Percentiles rank a stretch among this genome's conserved stretches.
phyloP scores from a whole-genome alignment of 257 asterid genomes.

The Plantago major region DNA sequence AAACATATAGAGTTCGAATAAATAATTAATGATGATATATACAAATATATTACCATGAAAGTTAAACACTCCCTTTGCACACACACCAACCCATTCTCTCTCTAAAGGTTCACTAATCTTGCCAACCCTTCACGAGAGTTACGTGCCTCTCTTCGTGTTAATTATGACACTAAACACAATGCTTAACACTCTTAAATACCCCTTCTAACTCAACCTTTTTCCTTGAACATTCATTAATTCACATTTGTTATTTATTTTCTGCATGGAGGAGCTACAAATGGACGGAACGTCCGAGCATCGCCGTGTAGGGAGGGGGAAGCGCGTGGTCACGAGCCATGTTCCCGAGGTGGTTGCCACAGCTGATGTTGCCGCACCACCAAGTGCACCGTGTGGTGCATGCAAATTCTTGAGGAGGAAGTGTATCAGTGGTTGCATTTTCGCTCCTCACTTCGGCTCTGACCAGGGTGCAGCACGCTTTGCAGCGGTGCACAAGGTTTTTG shows the following conservation, averaged over 20 bases:
- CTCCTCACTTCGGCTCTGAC: constrained; percentile 78
- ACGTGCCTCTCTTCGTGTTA: constrained; percentile 43
- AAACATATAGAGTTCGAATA: neutral
- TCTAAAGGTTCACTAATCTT: constrained; percentile 35
- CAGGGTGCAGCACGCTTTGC: constrained; percentile 87
- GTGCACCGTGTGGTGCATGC: constrained; percentile 86
- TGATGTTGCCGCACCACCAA: constrained; percentile 17
- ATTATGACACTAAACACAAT: constrained; percentile 36
- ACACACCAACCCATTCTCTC: constrained; percentile 38
- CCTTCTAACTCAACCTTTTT: constrained; percentile 6
- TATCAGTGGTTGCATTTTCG: constrained; percentile 67
- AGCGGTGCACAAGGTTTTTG: constrained; percentile 89
- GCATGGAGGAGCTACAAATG: constrained; percentile 49
- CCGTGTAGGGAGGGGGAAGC: constrained; percentile 35
- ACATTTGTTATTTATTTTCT: neutral
- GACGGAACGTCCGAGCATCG: constrained; percentile 29
- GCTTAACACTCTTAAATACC: constrained; percentile 21
- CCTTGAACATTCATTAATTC: neutral
- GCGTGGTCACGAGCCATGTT: constrained; percentile 5
- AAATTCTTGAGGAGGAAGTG: constrained; percentile 93
- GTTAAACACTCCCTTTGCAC: constrained; percentile 79
- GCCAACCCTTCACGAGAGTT: constrained; percentile 75
- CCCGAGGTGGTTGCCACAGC: neutral
- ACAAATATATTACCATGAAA: constrained; percentile 1
- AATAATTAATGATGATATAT: neutral